phyloP scores from a whole-genome alignment of 495 filamentous ascomycete species.

The Penicillium simplicissimum region DNA sequence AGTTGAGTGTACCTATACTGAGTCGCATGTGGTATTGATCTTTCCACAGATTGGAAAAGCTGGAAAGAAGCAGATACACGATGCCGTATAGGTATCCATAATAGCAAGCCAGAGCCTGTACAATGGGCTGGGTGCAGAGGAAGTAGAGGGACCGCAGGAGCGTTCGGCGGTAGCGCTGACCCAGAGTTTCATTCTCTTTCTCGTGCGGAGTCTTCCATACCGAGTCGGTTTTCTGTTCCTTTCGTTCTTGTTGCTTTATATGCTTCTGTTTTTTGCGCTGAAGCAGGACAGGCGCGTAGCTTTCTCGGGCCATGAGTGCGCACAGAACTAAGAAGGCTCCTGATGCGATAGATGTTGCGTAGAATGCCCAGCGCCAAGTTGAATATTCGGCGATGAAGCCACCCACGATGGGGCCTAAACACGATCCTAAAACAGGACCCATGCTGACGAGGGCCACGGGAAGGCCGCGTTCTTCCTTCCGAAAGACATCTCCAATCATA shows the following conservation, averaged over 20 bases:
- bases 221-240: background rate
- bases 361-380: slow-evolving; percentile 38
- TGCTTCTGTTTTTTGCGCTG: background rate
- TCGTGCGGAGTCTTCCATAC: background rate
- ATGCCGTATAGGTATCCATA: slow-evolving; percentile 61
- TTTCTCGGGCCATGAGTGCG: background rate
- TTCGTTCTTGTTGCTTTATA: background rate
- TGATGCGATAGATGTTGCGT: slow-evolving; percentile 54
- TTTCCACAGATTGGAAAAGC: slow-evolving; percentile 49
- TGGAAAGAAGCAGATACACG: slow-evolving; percentile 61
- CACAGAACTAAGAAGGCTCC: slow-evolving; percentile 37
- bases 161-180: slow-evolving; percentile 6
- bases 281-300: background rate
- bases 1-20: slow-evolving; percentile 58
- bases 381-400: slow-evolving; percentile 58
- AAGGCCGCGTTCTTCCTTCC: slow-evolving; percentile 57
- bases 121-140: slow-evolving; percentile 51
- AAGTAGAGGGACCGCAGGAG: slow-evolving; percentile 44
- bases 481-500: slow-evolving; percentile 55
- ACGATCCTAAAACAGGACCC: slow-evolving; percentile 55
- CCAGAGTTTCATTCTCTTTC: background rate
- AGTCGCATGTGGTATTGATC: slow-evolving; percentile 50
- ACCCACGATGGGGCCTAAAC: slow-evolving; percentile 54
- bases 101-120: slow-evolving; percentile 53
- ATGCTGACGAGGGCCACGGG: slow-evolving; percentile 55